These are phyloP conservation scores for Acrocalymma vagum DNA, from an alignment of 2,329 filamentous ascomycete species.

Conservation along the genomic window DNA sequence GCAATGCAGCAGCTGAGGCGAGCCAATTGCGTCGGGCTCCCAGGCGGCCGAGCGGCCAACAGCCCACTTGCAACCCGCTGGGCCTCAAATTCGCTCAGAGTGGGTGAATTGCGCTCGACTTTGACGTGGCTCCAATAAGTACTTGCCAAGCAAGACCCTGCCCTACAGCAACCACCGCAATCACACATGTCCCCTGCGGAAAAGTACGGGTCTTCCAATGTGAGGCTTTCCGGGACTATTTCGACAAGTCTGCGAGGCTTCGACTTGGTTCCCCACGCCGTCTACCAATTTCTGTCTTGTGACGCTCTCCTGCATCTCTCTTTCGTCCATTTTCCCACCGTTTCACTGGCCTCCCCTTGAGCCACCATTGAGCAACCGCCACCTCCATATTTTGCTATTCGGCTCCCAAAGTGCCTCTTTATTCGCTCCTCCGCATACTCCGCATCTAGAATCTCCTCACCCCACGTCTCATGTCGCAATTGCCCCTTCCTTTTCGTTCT, in stretches of 20 bases:
- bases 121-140: constrained; percentile 48
- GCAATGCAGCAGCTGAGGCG: constrained; percentile 33
- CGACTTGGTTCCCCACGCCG: constrained; percentile 23
- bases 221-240: too few relatives aligned
- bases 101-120: constrained; percentile 35
- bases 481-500: too few relatives aligned
- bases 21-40: constrained; percentile 38
- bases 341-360: constrained; percentile 32
- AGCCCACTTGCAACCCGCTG: constrained; percentile 39
- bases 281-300: constrained; percentile 37
- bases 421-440: constrained; percentile 47
- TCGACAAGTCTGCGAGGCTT: too few relatives aligned
- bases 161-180: constrained; percentile 24
- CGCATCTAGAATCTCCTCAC: constrained; percentile 36
- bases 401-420: constrained; percentile 31
- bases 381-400: constrained; percentile 35
- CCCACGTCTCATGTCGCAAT: constrained; percentile 47
- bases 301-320: constrained; percentile 40
- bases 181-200: too few relatives aligned
- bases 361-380: constrained; percentile 36
- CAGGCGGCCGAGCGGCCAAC: too few relatives aligned
- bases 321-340: constrained; percentile 34
- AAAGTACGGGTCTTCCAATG: constrained; percentile 37
- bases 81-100: constrained; percentile 35
- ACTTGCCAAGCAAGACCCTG: constrained; percentile 34